A percentile compares a stretch with the other conserved stretches of the same genome.
Conservation (phyloP, 1,284 basidiomycete species). For the Moesziomyces sp. region DNA sequence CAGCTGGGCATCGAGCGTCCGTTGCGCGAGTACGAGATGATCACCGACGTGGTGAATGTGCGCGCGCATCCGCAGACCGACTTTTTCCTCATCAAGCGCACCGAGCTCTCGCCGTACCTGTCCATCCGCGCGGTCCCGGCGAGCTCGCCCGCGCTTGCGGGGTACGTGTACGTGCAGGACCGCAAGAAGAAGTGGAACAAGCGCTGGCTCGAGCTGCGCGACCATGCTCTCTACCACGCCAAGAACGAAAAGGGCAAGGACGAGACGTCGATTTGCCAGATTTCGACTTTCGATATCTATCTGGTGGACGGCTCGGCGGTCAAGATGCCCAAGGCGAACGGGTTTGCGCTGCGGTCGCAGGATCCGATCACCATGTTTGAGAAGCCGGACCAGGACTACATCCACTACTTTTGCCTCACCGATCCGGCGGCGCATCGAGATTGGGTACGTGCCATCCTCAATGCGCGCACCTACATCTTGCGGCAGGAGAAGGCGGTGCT, state of each 20-base stretch:
- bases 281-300: conserved; percentile 63
- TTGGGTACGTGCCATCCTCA: conserved; percentile 62
- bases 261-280: conserved; percentile 54
- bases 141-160: conserved; percentile 57
- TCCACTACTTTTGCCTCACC: conserved; percentile 60
- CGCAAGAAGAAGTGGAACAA: conserved; percentile 62
- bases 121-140: conserved; percentile 52
- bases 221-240: conserved; percentile 61
- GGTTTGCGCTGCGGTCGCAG: conserved; percentile 62
- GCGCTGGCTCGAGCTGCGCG: conserved; percentile 66
- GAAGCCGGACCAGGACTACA: conserved; percentile 61
- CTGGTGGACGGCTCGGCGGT: conserved; percentile 50
- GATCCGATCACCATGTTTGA: conserved; percentile 57
- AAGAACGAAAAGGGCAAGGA: conserved; percentile 66
- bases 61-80: conserved; percentile 46
- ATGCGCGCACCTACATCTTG: conserved; percentile 64
- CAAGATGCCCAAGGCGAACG: conserved; percentile 59
- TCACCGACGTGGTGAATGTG: conserved; percentile 54
- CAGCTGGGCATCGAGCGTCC: conserved; percentile 63
- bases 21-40: conserved; percentile 64
- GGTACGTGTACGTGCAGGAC: conserved; percentile 61
- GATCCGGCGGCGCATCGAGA: conserved; percentile 62
- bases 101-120: conserved; percentile 57
- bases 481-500: conserved; percentile 60
- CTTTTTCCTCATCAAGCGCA: conserved; percentile 61